Evolutionary conservation across 1,139 yeast species (phyloP), one percentile per base, ranked within the genome.

Genomic region (Arxiozyma slooffiae): DNA sequence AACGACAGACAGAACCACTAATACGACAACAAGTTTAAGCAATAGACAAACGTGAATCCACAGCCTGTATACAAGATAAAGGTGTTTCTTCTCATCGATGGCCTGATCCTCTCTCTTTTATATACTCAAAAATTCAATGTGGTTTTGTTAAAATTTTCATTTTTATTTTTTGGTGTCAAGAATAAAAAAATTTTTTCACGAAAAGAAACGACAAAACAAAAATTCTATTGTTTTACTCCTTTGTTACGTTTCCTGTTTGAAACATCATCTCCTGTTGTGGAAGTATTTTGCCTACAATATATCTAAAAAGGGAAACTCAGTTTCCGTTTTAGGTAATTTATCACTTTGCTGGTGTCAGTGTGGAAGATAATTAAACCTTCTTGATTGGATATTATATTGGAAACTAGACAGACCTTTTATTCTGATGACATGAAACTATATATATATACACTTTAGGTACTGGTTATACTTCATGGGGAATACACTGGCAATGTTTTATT

Each of bases 401-500:
- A 30, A 6, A 30, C 7, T 11, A 11, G 36, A 7, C 14, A 30
- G 14, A 6, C 14, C 11, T 30, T 30, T 30, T 14, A 6, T 11
- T 16, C 14, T 14, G 36, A 14, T 11, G 36, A 30, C n/a, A 30
- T 8, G 36, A 11, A 8, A 30, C n/a, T 30, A 30, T 14, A 30
- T 30, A 11, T 30, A 14, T 30, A 30, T 30, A 30, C 14, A 14
- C 14, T 14, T 14, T 30, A 30, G 11, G 14, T 30, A 30, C 6
- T 26, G 34, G 34, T 26, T 5, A 7, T 4, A n/a, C 11, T 26
- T 26, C 11, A 7, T 6, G 14, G 14, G 14, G 2, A 30, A 5
- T 30, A 26, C 14, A 9, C 7, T 22, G 24, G 47, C 17, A 11
- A n/a, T 16, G 36, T n/a, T 30, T 36, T 26, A 68, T 53, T 68